Evolutionary conservation across 2,329 filamentous ascomycete species (phyloP).

Genomic region (Cercospora brassicicola): DNA sequence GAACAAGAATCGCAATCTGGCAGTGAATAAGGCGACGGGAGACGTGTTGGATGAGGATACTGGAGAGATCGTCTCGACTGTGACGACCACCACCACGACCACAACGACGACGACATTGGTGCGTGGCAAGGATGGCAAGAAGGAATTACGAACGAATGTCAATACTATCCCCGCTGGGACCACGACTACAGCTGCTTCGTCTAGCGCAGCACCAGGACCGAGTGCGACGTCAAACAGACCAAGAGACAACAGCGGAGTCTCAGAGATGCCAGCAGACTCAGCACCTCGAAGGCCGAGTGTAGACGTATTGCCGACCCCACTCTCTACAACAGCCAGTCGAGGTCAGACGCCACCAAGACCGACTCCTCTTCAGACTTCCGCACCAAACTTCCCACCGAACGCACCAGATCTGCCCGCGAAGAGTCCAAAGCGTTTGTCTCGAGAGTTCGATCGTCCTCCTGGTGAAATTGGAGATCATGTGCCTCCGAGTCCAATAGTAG

Average conservation of each 20-base stretch:
- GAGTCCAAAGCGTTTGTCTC: constrained; percentile 17
- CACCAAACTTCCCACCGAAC: background rate
- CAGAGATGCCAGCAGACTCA: constrained; percentile 30
- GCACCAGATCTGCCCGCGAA: constrained; percentile 13
- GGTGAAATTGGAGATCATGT: constrained; percentile 12
- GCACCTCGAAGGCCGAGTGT: constrained; percentile 11
- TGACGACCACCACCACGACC: constrained; percentile 38
- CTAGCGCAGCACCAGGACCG: background rate
- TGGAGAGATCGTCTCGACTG: constrained; percentile 34
- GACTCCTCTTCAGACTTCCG: constrained; percentile 5
- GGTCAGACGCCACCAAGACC: constrained; percentile 11
- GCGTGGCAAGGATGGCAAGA: constrained; percentile 27
- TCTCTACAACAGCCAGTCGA: constrained; percentile 1
- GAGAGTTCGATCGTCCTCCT: constrained; percentile 10
- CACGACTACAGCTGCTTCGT: constrained; percentile 8
- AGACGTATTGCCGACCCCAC: constrained; percentile 5
- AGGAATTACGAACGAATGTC: constrained; percentile 25
- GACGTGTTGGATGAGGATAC: constrained; percentile 37
- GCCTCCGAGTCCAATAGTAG: constrained; percentile 16
- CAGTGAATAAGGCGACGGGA: constrained; percentile 33
- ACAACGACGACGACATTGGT: constrained; percentile 32
- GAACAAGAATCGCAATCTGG: constrained; percentile 29
- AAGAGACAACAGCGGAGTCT: constrained; percentile 22
- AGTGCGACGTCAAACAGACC: background rate
- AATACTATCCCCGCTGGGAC: constrained; percentile 17